A percentile compares a stretch with the other conserved stretches of the same genome.
phyloP scores from a whole-genome alignment of 768 basidiomycete species.

The Auricularia sp. region DNA sequence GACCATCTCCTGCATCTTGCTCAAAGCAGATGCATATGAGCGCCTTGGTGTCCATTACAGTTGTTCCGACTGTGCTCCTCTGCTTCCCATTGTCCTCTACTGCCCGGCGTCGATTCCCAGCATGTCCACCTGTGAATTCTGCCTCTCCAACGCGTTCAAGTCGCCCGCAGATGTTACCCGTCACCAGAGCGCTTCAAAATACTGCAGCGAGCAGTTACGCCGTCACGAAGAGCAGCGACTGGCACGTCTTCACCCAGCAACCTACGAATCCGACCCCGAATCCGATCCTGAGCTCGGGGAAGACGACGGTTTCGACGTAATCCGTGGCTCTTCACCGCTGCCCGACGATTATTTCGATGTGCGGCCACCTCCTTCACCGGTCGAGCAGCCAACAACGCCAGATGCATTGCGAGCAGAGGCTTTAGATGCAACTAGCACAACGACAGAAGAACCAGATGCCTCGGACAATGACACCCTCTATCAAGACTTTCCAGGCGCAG shows the following conservation, averaged over 20 bases:
- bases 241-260: not conserved
- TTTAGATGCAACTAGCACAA: too few species aligned
- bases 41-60: too few species aligned
- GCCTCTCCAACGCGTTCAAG: not conserved
- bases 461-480: not conserved
- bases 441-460: not conserved
- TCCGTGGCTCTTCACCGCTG: not conserved
- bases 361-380: not conserved
- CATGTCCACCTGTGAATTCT: not conserved
- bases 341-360: not conserved
- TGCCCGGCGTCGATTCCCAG: too few species aligned
- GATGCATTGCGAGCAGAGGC: too few species aligned
- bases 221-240: not conserved
- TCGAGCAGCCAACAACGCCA: too few species aligned
- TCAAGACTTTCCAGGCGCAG: not conserved
- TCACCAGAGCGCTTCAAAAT: not conserved
- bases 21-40: too few species aligned
- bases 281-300: not conserved
- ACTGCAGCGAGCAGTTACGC: not conserved
- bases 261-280: not conserved
- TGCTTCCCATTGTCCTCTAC: too few species aligned
- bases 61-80: too few species aligned
- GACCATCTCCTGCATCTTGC: too few species aligned
- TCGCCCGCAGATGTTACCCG: not conserved
- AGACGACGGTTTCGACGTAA: not conserved